phyloP scores from a whole-genome alignment of 2,329 filamentous ascomycete species.

The Paracoccidioides lutzii region DNA sequence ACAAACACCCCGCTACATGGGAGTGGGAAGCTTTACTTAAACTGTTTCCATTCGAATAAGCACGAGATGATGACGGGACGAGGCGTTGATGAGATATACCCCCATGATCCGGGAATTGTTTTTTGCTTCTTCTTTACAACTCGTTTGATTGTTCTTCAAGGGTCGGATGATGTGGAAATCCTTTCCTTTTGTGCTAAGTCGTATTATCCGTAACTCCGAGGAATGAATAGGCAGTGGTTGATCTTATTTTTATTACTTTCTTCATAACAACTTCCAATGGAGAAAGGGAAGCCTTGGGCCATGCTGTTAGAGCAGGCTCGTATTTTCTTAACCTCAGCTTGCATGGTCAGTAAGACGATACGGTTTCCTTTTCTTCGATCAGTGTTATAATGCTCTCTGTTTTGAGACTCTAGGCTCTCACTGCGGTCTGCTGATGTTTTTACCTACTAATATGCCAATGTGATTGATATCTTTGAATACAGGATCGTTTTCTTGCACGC shows the following conservation, averaged over 20 bases:
- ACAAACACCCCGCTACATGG: slow-evolving; percentile 11
- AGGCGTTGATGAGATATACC: slow-evolving; percentile 32
- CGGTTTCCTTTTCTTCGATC: too few relatives aligned
- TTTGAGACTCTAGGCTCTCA: too few relatives aligned
- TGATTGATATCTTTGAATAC: too few relatives aligned
- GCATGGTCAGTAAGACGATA: too few relatives aligned
- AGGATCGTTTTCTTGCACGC: too few relatives aligned
- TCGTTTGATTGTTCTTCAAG: background rate
- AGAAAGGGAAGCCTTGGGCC: too few relatives aligned
- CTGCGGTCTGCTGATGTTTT: too few relatives aligned
- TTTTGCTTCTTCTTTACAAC: slow-evolving; percentile 7
- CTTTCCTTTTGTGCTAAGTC: background rate
- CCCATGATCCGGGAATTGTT: slow-evolving; percentile 17
- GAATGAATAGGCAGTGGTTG: background rate
- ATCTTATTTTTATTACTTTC: background rate
- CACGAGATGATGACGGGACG: slow-evolving; percentile 28
- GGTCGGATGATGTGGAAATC: background rate
- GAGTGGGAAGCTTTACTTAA: slow-evolving; percentile 7
- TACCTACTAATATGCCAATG: too few relatives aligned
- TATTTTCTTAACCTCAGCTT: too few relatives aligned
- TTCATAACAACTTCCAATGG: too few relatives aligned
- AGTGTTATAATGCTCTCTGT: too few relatives aligned
- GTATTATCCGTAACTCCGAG: background rate
- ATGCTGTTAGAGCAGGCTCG: background rate
- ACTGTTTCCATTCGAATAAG: slow-evolving; percentile 9